A percentile compares a stretch with the other conserved stretches of the same genome.
phyloP scores from a whole-genome alignment of 192 early-diverging fungal genomes.

The Spinellus fusiger region DNA sequence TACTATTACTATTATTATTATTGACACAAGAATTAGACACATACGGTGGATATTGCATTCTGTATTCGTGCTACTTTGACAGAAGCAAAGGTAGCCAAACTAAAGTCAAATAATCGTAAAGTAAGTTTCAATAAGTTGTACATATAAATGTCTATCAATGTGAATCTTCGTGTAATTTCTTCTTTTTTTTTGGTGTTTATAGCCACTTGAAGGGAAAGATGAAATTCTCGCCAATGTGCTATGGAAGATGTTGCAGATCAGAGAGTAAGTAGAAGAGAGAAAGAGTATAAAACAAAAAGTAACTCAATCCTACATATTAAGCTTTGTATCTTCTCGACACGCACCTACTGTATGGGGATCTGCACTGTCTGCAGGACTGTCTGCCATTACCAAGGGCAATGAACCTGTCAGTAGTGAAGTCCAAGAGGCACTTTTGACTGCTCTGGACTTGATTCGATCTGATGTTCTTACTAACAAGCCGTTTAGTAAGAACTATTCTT shows the following conservation, averaged over 20 bases:
- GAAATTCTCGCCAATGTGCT: constrained; percentile 36
- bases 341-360: constrained; percentile 37
- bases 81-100: constrained; percentile 28
- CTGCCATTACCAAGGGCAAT: constrained; percentile 2
- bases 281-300: not conserved
- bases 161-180: not conserved
- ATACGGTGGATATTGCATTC: constrained; percentile 34
- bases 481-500: constrained; percentile 39
- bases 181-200: not conserved
- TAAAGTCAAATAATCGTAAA: constrained; percentile 21
- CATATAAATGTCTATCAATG: not conserved
- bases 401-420: constrained; percentile 6
- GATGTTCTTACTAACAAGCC: constrained; percentile 39
- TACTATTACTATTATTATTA: not conserved
- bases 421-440: constrained; percentile 47
- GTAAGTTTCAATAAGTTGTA: constrained; percentile 3
- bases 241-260: constrained; percentile 36
- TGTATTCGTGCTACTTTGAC: constrained; percentile 30
- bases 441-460: constrained; percentile 47
- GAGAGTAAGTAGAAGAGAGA: constrained; percentile 24
- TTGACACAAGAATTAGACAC: constrained; percentile 14
- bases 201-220: constrained; percentile 30
- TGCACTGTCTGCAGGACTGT: constrained; percentile 26
- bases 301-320: constrained; percentile 7
- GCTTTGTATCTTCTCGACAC: constrained; percentile 29